Percentiles rank a stretch among this genome's conserved stretches.
These are phyloP conservation scores for Teunomyces pallodes DNA, from an alignment of 805 yeast species.

Conservation along the genomic window DNA sequence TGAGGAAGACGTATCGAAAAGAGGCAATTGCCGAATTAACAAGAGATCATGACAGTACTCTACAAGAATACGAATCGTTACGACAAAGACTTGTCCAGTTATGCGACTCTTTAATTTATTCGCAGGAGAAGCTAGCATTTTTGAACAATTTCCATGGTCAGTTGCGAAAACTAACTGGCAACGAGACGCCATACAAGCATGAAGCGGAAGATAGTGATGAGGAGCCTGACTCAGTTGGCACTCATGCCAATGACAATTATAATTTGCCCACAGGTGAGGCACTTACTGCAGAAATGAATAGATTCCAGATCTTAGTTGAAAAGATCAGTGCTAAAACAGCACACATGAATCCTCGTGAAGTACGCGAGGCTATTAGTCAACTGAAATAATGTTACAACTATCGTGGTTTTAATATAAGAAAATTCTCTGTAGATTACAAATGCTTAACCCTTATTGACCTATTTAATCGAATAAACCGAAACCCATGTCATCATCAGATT, in stretches of 20 bases:
- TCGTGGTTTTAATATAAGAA: background rate
- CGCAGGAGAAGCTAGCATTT: slow-evolving; percentile 29
- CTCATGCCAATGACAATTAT: background rate
- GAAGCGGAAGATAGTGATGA: slow-evolving; percentile 19
- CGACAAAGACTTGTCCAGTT: slow-evolving; percentile 15
- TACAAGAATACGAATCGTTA: slow-evolving; percentile 19
- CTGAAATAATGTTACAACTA: background rate
- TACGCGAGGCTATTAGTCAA: slow-evolving; percentile 2
- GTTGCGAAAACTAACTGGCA: slow-evolving; percentile 2
- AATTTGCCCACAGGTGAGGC: background rate
- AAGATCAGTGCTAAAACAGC: slow-evolving; percentile 15
- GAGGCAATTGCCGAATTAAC: background rate
- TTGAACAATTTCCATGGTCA: slow-evolving; percentile 14
- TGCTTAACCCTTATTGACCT: slow-evolving; percentile 1
- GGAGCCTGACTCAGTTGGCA: slow-evolving; percentile 9
- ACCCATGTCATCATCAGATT: slow-evolving; percentile 77
- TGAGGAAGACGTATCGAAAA: background rate
- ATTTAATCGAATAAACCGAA: slow-evolving; percentile 96
- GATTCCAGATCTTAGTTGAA: slow-evolving; percentile 28
- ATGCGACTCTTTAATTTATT: slow-evolving; percentile 21
- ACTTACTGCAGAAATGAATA: slow-evolving; percentile 19
- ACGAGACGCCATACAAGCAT: background rate
- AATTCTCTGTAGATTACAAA: background rate
- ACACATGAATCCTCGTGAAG: background rate
- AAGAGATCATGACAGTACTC: background rate